These are phyloP conservation scores for Brasenia schreberi DNA, from an alignment of 164 flowering plant genomes.

Conservation along the genomic window DNA sequence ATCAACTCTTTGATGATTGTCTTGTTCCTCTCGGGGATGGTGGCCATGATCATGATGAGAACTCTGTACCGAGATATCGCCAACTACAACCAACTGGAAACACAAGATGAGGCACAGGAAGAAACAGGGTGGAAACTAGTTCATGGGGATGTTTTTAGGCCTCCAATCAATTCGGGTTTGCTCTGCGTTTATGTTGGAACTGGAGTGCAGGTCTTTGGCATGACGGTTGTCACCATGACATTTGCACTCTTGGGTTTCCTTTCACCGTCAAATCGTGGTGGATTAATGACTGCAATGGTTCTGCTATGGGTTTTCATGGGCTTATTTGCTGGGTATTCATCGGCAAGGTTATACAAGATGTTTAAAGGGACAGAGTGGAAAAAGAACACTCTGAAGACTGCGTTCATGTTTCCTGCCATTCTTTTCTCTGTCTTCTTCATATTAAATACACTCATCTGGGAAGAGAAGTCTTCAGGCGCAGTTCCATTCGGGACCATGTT, in stretches of 20 bases:
- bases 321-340: slow-evolving; percentile 27
- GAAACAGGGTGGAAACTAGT: slow-evolving; percentile 35
- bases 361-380: slow-evolving; percentile 13
- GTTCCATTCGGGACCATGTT: slow-evolving; percentile 37
- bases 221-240: slow-evolving; percentile 39
- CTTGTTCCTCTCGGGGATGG: neutral
- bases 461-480: slow-evolving; percentile 31
- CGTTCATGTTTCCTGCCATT: slow-evolving; percentile 30
- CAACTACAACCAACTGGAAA: too few relatives aligned
- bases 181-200: slow-evolving; percentile 38
- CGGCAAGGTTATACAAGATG: slow-evolving; percentile 26
- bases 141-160: slow-evolving; percentile 33
- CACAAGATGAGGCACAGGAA: neutral
- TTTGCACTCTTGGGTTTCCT: slow-evolving; percentile 38
- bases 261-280: slow-evolving; percentile 34
- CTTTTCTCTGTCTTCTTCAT: slow-evolving; percentile 26
- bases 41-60: slow-evolving; percentile 50
- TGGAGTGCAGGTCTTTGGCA: slow-evolving; percentile 33
- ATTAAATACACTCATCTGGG: slow-evolving; percentile 31
- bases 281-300: slow-evolving; percentile 37
- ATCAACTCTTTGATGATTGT: too few relatives aligned
- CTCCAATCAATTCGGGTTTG: slow-evolving; percentile 24
- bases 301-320: slow-evolving; percentile 40
- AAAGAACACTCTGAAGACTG: slow-evolving; percentile 23
- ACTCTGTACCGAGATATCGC: slow-evolving; percentile 18